Conservation (phyloP, 306 rosid genomes). For the Macrotyloma uniflorum region DNA sequence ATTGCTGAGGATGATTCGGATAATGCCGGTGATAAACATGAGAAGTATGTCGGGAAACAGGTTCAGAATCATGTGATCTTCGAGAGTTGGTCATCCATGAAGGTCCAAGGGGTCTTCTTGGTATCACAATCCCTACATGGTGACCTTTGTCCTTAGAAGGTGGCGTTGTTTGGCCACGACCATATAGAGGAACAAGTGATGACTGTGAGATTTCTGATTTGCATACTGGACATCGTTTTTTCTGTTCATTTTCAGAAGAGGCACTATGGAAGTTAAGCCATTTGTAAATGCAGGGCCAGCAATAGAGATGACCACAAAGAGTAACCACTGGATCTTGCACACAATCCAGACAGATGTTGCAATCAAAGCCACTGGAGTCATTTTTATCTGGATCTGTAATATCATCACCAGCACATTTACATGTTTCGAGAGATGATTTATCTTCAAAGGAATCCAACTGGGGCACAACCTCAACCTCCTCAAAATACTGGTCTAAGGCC, state of each 20-base stretch:
- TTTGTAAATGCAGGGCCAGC: slow-evolving; percentile 97
- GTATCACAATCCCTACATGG: slow-evolving; percentile 53
- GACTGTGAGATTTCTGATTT: slow-evolving; percentile 72
- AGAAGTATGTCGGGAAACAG: slow-evolving; percentile 36
- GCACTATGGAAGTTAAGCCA: slow-evolving; percentile 64
- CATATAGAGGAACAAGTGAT: slow-evolving; percentile 76
- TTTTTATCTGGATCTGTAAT: slow-evolving; percentile 44
- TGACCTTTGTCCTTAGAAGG: slow-evolving; percentile 51
- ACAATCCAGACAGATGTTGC: slow-evolving; percentile 85
- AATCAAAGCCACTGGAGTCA: slow-evolving; percentile 65
- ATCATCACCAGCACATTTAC: slow-evolving; percentile 46
- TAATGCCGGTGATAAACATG: slow-evolving; percentile 47
- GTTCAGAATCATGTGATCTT: slow-evolving; percentile 31
- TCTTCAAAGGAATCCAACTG: slow-evolving; percentile 48
- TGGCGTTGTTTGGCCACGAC: slow-evolving; percentile 52
- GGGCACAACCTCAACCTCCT: slow-evolving; percentile 40
- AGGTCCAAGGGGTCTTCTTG: slow-evolving; percentile 67
- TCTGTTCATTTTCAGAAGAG: slow-evolving; percentile 42
- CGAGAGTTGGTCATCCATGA: slow-evolving; percentile 42
- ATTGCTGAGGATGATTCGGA: slow-evolving; percentile 43
- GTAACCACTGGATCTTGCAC: slow-evolving; percentile 94
- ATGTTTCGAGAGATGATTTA: slow-evolving; percentile 43
- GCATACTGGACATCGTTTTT: slow-evolving; percentile 80
- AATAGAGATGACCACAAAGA: slow-evolving; percentile 94
- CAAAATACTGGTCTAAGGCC: slow-evolving; percentile 57